A percentile compares a stretch with the other conserved stretches of the same genome.
Conservation (phyloP, 352 stramenopile genomes). For the Pilasporangium apinafurcum region DNA sequence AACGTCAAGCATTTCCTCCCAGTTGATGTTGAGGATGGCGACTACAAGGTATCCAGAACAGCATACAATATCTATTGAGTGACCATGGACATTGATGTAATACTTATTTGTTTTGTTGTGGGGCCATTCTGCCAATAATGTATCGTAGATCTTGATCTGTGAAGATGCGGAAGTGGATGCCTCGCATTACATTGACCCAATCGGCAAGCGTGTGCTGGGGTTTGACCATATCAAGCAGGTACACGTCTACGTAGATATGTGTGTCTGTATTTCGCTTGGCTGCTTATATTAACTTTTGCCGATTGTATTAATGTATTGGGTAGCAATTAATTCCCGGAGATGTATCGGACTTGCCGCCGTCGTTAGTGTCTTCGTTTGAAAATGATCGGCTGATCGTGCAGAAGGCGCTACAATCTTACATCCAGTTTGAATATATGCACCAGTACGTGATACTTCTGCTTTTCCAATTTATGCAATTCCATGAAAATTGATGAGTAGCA, state of each 20-base stretch:
- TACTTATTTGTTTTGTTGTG: not conserved
- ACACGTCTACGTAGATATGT: slow-evolving; percentile 1
- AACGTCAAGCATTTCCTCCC: slow-evolving; percentile 69
- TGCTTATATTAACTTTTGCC: not conserved
- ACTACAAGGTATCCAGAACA: slow-evolving; percentile 84
- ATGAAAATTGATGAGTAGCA: too few relatives aligned
- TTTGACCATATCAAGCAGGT: slow-evolving; percentile 86
- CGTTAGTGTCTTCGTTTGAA: slow-evolving; percentile 42
- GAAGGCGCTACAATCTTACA: slow-evolving; percentile 70
- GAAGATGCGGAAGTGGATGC: slow-evolving; percentile 74
- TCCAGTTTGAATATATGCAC: slow-evolving; percentile 84
- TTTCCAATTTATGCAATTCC: too few relatives aligned
- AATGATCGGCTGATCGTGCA: slow-evolving; percentile 64
- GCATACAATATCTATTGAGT: too few relatives aligned
- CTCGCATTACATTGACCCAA: slow-evolving; percentile 81
- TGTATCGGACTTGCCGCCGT: slow-evolving; percentile 31
- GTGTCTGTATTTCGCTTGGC: too few relatives aligned
- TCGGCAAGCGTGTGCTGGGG: slow-evolving; percentile 61
- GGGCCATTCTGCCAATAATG: too few relatives aligned
- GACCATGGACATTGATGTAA: too few relatives aligned
- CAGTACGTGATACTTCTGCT: slow-evolving; percentile 16
- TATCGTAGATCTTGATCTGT: slow-evolving; percentile 70
- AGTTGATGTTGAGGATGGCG: slow-evolving; percentile 58
- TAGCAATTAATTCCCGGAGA: slow-evolving; percentile 47
- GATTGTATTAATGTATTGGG: not conserved